Percentiles rank a stretch among this genome's conserved stretches.
phyloP scores from a whole-genome alignment of 176 grass and related monocot genomes.

The Carex pumila region DNA sequence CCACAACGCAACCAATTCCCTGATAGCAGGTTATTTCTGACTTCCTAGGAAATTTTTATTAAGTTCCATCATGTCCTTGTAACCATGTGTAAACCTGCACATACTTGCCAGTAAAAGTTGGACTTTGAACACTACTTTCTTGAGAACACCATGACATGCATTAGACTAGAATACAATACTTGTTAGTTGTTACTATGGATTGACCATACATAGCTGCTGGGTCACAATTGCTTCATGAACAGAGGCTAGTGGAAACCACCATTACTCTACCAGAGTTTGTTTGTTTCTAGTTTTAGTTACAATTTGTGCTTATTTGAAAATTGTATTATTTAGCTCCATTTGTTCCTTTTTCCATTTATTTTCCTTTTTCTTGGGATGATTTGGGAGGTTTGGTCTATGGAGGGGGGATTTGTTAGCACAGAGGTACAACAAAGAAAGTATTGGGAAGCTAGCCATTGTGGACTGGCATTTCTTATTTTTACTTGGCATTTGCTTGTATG shows the following conservation, averaged over 20 bases:
- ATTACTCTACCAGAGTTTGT: background rate
- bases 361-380: background rate
- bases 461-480: background rate
- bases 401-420: background rate
- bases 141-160: background rate
- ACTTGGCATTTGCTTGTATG: background rate
- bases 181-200: background rate
- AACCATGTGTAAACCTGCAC: background rate
- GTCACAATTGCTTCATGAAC: background rate
- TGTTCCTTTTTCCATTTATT: background rate
- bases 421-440: background rate
- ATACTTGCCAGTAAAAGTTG: background rate
- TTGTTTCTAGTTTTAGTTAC: constrained; percentile 4
- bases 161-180: background rate
- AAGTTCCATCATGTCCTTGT: background rate
- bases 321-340: background rate
- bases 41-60: background rate
- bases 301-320: constrained; percentile 13
- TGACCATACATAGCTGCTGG: background rate
- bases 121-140: background rate
- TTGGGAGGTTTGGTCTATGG: background rate
- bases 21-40: constrained; percentile 67
- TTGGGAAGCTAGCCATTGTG: background rate
- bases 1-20: constrained; percentile 65
- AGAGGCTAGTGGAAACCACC: background rate